Base-by-base conservation (phyloP, 345 rosid genomes). In the Heritiera fomes region DNA sequence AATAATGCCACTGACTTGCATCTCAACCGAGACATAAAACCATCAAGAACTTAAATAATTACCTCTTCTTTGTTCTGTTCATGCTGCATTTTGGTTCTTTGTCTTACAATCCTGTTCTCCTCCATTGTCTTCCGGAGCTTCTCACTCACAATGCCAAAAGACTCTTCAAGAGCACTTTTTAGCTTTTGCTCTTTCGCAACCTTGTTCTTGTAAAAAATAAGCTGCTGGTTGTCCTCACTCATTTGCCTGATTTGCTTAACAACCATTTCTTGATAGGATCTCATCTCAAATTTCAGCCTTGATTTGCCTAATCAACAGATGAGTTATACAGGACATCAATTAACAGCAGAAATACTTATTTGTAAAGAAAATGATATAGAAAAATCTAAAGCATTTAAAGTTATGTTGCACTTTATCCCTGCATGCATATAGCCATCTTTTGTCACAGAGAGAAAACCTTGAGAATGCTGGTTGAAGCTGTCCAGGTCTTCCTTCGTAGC, bases 11-110 rank as follows among this genome's bases (percentile, higher is more conserved):
- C 38, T 1, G 41, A 50, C 41, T 1, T 49, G 11, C 43, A 49
- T 30, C 23, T 49, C 20, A 49, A 71, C 7, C 6, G 0, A 4
- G 4, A 49, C 18, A 17, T 28, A 14, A 49, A 49, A 17, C 4
- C 17, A 55, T 55, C 60, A 53, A 32, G 17, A 62, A 75, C 6
- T 30, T 14, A 49, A 66, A 56, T 12, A 30, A 77, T 71, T 85
- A 95, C 99, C 96, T 90, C 98, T 83, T 91, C 95, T 80, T 86
- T 89, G 87, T 87, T 88, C 83, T 91, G 88, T 63, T 90, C 93
- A 68, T 91, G 94, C 66, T 91, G 94, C 86, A 87, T 79, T 83
- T 83, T 88, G 20, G 93, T 90, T 75, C 97, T 89, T 50, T 87
- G 92, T 75, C 88, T 85, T 7, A 92, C 98, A 56, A 91, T 91